Conservation (phyloP, 1,284 basidiomycete species). For the Ceratobasidium sp. region DNA sequence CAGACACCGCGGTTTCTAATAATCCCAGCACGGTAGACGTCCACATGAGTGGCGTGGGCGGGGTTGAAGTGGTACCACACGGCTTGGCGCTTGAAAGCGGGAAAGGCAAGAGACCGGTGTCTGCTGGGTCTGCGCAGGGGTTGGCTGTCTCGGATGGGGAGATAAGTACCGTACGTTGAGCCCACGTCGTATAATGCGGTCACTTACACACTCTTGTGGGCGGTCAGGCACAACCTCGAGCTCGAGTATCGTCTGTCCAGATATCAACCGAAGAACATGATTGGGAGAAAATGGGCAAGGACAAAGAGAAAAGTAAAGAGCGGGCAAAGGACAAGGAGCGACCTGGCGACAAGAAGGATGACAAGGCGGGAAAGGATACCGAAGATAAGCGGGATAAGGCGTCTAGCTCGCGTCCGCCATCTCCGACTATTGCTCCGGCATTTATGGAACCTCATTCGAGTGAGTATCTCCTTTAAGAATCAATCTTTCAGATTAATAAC, state of each 20-base stretch:
- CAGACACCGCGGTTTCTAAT: background rate
- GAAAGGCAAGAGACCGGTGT: background rate
- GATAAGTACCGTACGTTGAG: background rate
- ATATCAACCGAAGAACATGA: conserved; percentile 44
- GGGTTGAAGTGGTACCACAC: background rate
- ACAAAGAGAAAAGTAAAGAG: conserved; percentile 17
- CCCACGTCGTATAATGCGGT: background rate
- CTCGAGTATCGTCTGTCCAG: conserved; percentile 42
- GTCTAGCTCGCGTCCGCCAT: conserved; percentile 1
- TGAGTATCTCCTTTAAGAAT: background rate
- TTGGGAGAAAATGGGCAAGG: conserved; percentile 39
- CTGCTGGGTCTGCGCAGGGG: conserved; percentile 3
- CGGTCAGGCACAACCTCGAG: conserved; percentile 31
- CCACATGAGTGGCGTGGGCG: background rate
- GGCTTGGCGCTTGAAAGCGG: conserved; percentile 1
- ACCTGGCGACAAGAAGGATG: conserved; percentile 10
- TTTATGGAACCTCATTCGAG: background rate
- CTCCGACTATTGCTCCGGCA: background rate
- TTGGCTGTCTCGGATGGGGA: conserved; percentile 12
- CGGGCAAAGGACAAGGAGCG: conserved; percentile 38
- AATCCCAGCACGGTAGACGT: conserved; percentile 2
- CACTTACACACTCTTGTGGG: background rate
- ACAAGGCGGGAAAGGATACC: conserved; percentile 1
- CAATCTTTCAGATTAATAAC: too few species aligned
- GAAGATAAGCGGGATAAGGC: conserved; percentile 6